These are phyloP conservation scores for Juncus effusus DNA, from an alignment of 176 grass and related monocot species.

Conservation along the genomic window DNA sequence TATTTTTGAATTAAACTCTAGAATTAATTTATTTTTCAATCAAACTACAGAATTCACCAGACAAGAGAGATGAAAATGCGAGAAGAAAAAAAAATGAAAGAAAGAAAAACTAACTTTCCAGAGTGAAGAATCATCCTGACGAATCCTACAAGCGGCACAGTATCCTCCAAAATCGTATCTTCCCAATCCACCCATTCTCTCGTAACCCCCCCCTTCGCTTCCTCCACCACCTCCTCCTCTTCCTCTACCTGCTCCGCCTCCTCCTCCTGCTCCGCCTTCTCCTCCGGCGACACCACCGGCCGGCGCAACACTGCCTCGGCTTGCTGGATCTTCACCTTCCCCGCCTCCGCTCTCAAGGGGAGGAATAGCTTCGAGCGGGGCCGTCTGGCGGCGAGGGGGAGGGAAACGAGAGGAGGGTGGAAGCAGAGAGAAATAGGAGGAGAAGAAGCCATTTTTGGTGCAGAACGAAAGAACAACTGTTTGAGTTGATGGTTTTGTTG, in stretches of 20 bases:
- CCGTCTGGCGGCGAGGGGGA: not conserved
- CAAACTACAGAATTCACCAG: too few species aligned
- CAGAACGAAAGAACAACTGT: too few species aligned
- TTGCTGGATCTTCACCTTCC: slow-evolving; percentile 34
- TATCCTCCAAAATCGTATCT: slow-evolving; percentile 90
- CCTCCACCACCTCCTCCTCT: slow-evolving; percentile 11
- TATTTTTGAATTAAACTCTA: too few species aligned
- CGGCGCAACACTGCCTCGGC: slow-evolving; percentile 50
- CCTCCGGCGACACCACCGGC: slow-evolving; percentile 36
- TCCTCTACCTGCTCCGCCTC: slow-evolving; percentile 23
- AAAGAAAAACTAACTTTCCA: slow-evolving; percentile 68
- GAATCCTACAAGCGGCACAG: slow-evolving; percentile 82
- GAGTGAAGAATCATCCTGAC: slow-evolving; percentile 97
- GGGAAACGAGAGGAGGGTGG: not conserved
- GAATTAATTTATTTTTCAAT: too few species aligned
- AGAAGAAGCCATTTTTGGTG: too few species aligned
- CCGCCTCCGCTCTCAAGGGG: slow-evolving; percentile 30
- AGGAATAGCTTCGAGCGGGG: slow-evolving; percentile 6
- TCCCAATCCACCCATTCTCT: slow-evolving; percentile 87
- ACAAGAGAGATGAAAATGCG: not conserved
- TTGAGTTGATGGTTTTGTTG: too few species aligned
- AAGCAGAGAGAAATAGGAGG: too few species aligned
- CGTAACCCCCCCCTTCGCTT: slow-evolving; percentile 29
- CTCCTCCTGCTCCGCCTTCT: slow-evolving; percentile 1
- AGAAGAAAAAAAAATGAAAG: not conserved